phyloP scores from a whole-genome alignment of 2,329 filamentous ascomycete species.

The Cordyceps javanica region DNA sequence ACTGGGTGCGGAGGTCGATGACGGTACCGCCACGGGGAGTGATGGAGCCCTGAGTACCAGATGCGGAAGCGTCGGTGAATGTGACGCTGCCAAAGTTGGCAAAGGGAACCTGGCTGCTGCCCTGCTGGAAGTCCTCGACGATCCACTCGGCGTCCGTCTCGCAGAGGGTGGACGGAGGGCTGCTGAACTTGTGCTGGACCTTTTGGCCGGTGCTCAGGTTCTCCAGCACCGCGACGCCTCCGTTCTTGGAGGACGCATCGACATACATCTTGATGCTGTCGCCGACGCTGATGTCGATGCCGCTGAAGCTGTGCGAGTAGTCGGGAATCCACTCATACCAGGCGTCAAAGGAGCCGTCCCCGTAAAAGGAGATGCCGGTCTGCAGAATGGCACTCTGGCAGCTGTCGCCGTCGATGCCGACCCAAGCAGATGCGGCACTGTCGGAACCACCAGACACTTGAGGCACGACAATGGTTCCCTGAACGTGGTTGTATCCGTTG shows the following conservation, averaged over 20 bases:
- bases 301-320: constrained; percentile 29
- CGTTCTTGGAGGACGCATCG: constrained; percentile 15
- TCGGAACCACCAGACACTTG: neutral
- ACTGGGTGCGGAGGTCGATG: neutral
- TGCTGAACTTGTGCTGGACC: constrained; percentile 41
- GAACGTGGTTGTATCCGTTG: neutral
- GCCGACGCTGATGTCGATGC: constrained; percentile 18
- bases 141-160: constrained; percentile 55
- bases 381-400: constrained; percentile 31
- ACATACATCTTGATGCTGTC: constrained; percentile 20
- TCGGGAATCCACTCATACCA: constrained; percentile 39
- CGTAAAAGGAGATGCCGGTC: constrained; percentile 33
- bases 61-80: constrained; percentile 6
- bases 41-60: constrained; percentile 23
- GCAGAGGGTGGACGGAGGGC: constrained; percentile 28
- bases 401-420: constrained; percentile 35
- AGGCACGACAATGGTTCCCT: neutral
- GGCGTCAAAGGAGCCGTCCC: constrained; percentile 27
- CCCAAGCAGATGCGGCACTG: constrained; percentile 28
- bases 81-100: constrained; percentile 11
- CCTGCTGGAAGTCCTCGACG: constrained; percentile 33
- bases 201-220: constrained; percentile 44
- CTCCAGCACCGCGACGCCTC: constrained; percentile 21
- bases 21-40: neutral
- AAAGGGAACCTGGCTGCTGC: constrained; percentile 17